phyloP scores from a whole-genome alignment of 2,329 filamentous ascomycete species.

The Conoideocrella luteorostrata region DNA sequence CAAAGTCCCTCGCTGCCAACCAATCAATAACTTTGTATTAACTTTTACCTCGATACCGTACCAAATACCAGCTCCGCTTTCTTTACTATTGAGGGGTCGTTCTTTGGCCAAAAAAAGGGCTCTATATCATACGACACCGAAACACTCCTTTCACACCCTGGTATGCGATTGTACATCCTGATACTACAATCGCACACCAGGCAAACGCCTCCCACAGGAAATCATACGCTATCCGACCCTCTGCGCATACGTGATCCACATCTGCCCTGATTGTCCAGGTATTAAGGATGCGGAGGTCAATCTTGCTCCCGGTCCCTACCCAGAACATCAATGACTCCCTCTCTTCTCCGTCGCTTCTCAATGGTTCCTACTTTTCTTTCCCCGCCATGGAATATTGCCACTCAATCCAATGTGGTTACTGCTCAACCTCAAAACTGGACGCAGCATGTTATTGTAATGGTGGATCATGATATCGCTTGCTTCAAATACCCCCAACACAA shows the following conservation, averaged over 20 bases:
- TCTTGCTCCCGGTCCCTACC: constrained; percentile 19
- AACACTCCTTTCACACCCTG: constrained; percentile 5
- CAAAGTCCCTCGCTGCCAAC: not conserved
- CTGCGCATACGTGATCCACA: too few relatives aligned
- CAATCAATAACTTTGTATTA: constrained; percentile 3
- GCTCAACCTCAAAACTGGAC: constrained; percentile 8
- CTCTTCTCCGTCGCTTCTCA: constrained; percentile 6
- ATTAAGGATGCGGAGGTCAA: not conserved
- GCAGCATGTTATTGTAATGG: constrained; percentile 13
- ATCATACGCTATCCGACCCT: not conserved
- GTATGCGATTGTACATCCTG: too few relatives aligned
- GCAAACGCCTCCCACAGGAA: not conserved
- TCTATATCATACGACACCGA: not conserved
- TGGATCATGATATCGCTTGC: constrained; percentile 13
- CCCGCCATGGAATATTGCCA: not conserved
- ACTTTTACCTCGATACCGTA: not conserved
- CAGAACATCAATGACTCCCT: constrained; percentile 18
- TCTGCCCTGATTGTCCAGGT: too few relatives aligned
- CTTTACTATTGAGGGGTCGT: not conserved
- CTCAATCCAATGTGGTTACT: not conserved
- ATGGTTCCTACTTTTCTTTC: constrained; percentile 11
- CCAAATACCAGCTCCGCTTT: not conserved
- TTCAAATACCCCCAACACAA: constrained; percentile 14
- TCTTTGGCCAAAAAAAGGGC: not conserved
- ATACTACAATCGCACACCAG: not conserved